Conservation (phyloP, 768 basidiomycete species). For the Neoboletus subvelutipes region DNA sequence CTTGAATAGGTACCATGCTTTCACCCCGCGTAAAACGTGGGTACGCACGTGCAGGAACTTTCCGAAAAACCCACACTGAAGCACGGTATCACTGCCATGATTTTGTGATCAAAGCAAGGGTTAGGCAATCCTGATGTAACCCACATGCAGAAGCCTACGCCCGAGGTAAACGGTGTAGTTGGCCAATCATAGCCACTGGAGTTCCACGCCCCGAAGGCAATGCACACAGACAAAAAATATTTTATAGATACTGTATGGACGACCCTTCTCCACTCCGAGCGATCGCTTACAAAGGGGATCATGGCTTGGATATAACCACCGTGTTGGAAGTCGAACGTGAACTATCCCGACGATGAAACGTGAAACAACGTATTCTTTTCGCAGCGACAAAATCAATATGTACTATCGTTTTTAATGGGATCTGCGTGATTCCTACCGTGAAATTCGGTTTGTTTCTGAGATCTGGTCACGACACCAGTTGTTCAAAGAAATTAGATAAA, state of each 20-base stretch:
- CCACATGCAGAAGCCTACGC: not conserved
- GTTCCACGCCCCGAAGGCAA: not conserved
- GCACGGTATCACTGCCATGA: not conserved
- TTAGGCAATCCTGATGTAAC: not conserved
- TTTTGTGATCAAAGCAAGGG: not conserved
- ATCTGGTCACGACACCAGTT: too few relatives aligned
- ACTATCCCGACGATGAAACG: not conserved
- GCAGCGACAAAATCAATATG: not conserved
- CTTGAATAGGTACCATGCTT: not conserved
- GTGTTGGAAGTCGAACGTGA: not conserved
- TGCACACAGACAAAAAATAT: not conserved
- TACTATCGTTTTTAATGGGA: not conserved
- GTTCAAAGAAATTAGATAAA: too few relatives aligned
- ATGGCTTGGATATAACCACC: too few relatives aligned
- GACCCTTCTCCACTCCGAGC: not conserved
- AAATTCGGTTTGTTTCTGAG: not conserved
- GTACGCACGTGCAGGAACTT: not conserved
- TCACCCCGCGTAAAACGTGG: not conserved
- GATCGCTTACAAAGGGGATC: too few relatives aligned
- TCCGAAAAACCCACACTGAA: not conserved
- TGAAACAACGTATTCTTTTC: not conserved
- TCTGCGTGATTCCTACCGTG: too few relatives aligned
- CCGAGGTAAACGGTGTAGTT: too few relatives aligned
- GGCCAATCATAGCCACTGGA: too few relatives aligned
- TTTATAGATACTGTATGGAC: too few relatives aligned